Evolutionary conservation across 2,329 filamentous ascomycete species (phyloP), one percentile per base, ranked within the genome.

Genomic region (Botrytis deweyae): DNA sequence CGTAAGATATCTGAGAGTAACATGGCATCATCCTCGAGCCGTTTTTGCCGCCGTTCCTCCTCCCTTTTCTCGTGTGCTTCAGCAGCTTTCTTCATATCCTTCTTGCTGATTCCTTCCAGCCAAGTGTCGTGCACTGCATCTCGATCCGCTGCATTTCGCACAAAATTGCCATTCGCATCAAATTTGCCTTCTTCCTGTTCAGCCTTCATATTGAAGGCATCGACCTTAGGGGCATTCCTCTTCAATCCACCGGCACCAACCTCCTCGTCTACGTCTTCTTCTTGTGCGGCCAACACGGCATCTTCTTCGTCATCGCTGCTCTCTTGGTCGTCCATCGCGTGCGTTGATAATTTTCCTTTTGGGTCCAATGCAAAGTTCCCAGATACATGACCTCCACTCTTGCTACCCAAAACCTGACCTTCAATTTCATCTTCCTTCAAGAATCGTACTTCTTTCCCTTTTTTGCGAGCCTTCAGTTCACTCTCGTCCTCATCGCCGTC

Each of bases 171-270:
- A 1, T 91, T 86, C 78, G 96, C 92, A 81, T 99, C 96, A 79
- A 98, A 99, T 18, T 90, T 88, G 1, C 96, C 96, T 78, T 98
- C 95, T 80, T 98, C 94, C 82, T 97, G 91, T 82, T 99, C 96
- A 20, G 89, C 85, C 74, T 89, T 90, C 87, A 99, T 93, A 81
- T 99, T 98, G 87, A 99, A 99, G 4, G 95, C 95, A 82, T 98
- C 96, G 9, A 99, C 88, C 81, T 96, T 93, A 2, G 96, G 96
- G 2, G 96, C 96, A 82, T 98, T 94, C 79, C 91, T 93, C 84
- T 98, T 98, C 78, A 97, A 92, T 2, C 93, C 92, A 22, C 96
- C 96, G 1, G 93, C 91, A 2, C 96, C 96, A 9, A 99, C 86
- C 82, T 99, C 96, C 72, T 95, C 92, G 78, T 98, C 96, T 25